These are phyloP conservation scores for Leccinum barrowsii DNA, from an alignment of 768 basidiomycete genomes.

Conservation along the genomic window DNA sequence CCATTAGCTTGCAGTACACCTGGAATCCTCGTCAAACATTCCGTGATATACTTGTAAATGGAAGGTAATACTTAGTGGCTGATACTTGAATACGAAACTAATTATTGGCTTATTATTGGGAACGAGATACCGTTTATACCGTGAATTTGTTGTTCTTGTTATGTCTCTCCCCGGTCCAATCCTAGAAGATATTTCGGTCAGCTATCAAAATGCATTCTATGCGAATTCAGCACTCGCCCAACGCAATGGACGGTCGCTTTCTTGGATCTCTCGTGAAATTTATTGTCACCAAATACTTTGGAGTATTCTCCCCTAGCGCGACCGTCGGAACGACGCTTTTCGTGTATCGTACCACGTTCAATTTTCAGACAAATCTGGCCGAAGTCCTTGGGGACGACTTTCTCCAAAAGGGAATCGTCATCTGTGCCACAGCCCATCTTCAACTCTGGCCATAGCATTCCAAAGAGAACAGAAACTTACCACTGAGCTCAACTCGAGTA, in stretches of 20 bases:
- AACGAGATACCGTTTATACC: background rate
- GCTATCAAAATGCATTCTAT: background rate
- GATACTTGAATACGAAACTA: conserved; percentile 21
- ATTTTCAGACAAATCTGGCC: conserved; percentile 16
- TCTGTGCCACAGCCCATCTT: conserved; percentile 6
- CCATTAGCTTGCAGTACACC: conserved; percentile 19
- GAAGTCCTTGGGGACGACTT: conserved; percentile 4
- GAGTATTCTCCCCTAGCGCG: rapidly evolving
- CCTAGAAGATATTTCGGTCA: conserved; percentile 1
- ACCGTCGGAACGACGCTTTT: background rate
- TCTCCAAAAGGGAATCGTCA: conserved; percentile 16
- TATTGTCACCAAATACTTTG: background rate
- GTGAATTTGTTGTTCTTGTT: rapidly evolving
- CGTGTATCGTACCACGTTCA: background rate
- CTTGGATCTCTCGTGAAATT: conserved; percentile 20
- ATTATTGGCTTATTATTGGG: conserved; percentile 4
- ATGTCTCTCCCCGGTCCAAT: conserved; percentile 7
- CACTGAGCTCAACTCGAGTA: background rate
- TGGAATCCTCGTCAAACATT: background rate
- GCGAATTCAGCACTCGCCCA: conserved; percentile 5
- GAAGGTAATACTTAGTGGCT: conserved; percentile 11
- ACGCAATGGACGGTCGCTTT: conserved; percentile 20
- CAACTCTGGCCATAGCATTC: background rate
- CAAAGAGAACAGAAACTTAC: background rate
- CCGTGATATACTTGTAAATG: background rate